These are phyloP conservation scores for Rubia yunnanensis DNA, from an alignment of 257 asterid genomes.

Conservation along the genomic window DNA sequence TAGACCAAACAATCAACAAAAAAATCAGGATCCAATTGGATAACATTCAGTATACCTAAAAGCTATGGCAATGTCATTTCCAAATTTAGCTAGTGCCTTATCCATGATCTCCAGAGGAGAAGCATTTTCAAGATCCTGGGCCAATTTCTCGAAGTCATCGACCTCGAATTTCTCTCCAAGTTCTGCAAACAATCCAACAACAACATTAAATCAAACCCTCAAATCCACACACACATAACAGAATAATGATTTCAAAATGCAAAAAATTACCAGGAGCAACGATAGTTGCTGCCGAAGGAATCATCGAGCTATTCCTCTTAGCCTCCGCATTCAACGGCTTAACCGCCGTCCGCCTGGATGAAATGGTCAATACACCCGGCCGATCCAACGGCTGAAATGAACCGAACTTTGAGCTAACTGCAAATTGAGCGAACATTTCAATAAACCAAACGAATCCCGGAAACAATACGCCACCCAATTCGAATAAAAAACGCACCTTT, in stretches of 20 bases:
- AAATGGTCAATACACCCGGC: conserved; percentile 24
- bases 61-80: conserved; percentile 71
- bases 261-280: conserved; percentile 20
- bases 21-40: background rate
- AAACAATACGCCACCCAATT: background rate
- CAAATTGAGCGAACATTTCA: background rate
- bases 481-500: conserved; percentile 31
- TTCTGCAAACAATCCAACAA: conserved; percentile 18
- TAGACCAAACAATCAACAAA: background rate
- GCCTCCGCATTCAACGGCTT: conserved; percentile 45
- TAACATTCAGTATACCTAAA: conserved; percentile 45
- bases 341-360: conserved; percentile 33
- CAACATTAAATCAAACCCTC: background rate
- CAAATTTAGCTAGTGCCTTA: conserved; percentile 59
- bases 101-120: conserved; percentile 78
- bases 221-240: background rate
- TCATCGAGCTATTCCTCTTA: conserved; percentile 15
- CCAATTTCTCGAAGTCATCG: conserved; percentile 49
- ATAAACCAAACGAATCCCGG: background rate
- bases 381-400: conserved; percentile 45
- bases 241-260: background rate
- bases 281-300: conserved; percentile 24
- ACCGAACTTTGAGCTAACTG: conserved; percentile 38
- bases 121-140: conserved; percentile 48
- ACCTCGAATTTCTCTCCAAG: conserved; percentile 32